phyloP scores from a whole-genome alignment of 176 grass and related monocot species.

The Lolium multiflorum region DNA sequence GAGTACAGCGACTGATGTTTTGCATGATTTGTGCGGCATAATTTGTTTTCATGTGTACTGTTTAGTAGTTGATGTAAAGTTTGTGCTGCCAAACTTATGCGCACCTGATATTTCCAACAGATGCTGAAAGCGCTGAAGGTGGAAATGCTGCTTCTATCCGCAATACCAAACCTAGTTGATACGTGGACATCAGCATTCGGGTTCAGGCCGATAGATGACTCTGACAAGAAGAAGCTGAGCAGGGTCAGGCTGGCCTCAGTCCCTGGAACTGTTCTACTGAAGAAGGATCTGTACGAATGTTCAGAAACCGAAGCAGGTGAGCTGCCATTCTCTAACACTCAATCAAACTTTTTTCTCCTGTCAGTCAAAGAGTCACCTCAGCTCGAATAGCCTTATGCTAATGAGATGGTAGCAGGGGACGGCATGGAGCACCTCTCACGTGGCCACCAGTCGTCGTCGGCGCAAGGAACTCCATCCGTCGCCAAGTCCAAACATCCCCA shows the following conservation, averaged over 20 bases:
- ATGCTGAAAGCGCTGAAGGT: conserved; percentile 77
- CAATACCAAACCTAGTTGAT: conserved; percentile 65
- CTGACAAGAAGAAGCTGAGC: conserved; percentile 64
- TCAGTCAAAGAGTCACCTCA: conserved; percentile 6
- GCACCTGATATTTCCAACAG: conserved; percentile 35
- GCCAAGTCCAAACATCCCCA: neutral
- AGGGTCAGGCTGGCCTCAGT: conserved; percentile 63
- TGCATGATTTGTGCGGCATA: neutral
- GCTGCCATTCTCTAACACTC: conserved; percentile 37
- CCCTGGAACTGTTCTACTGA: conserved; percentile 70
- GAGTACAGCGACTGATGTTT: too few relatives aligned
- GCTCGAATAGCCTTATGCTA: neutral
- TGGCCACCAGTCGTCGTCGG: conserved; percentile 9
- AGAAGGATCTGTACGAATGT: conserved; percentile 55
- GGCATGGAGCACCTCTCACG: neutral
- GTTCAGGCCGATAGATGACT: conserved; percentile 59
- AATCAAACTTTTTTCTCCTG: conserved; percentile 39
- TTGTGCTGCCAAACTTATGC: conserved; percentile 6
- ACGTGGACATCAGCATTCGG: conserved; percentile 75
- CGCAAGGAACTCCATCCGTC: neutral
- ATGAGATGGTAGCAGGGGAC: neutral
- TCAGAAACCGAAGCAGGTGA: conserved; percentile 45
- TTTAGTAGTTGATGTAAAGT: neutral
- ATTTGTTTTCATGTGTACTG: neutral
- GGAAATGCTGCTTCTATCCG: conserved; percentile 70